These are phyloP conservation scores for Wickerhamiella slavikovae DNA, from an alignment of 805 yeast genomes.

Conservation along the genomic window DNA sequence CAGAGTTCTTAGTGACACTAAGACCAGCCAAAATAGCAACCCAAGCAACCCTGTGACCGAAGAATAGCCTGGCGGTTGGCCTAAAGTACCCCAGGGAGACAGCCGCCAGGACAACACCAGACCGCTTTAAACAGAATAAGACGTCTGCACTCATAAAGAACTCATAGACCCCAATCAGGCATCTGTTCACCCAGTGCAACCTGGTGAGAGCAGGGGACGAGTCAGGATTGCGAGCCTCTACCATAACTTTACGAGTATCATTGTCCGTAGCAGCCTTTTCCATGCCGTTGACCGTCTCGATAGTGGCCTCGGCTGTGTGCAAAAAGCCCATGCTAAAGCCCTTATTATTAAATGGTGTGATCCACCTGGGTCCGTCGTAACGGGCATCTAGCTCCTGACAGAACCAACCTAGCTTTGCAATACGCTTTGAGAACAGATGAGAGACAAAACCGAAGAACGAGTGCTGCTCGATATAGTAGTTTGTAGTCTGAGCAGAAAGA, in stretches of 20 bases:
- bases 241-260: neutral
- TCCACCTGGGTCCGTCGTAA: neutral
- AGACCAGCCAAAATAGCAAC: slow-evolving; percentile 15
- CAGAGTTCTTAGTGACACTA: slow-evolving; percentile 15
- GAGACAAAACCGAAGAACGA: neutral
- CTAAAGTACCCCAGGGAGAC: slow-evolving; percentile 13
- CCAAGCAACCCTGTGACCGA: slow-evolving; percentile 14
- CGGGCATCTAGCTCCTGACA: neutral
- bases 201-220: slow-evolving; percentile 15
- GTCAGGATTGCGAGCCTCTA: slow-evolving; percentile 11
- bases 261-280: neutral
- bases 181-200: slow-evolving; percentile 11
- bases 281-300: neutral
- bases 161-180: neutral
- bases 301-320: neutral
- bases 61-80: slow-evolving; percentile 12
- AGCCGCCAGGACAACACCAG: slow-evolving; percentile 1
- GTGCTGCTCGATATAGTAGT: neutral
- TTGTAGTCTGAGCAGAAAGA: neutral
- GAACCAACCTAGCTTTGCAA: neutral
- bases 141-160: neutral
- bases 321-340: neutral
- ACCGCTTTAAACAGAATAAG: slow-evolving; percentile 1
- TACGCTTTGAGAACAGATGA: neutral
- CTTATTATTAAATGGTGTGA: neutral